phyloP scores from a whole-genome alignment of 2,329 filamentous ascomycete species.

The Colletotrichum paranaense region DNA sequence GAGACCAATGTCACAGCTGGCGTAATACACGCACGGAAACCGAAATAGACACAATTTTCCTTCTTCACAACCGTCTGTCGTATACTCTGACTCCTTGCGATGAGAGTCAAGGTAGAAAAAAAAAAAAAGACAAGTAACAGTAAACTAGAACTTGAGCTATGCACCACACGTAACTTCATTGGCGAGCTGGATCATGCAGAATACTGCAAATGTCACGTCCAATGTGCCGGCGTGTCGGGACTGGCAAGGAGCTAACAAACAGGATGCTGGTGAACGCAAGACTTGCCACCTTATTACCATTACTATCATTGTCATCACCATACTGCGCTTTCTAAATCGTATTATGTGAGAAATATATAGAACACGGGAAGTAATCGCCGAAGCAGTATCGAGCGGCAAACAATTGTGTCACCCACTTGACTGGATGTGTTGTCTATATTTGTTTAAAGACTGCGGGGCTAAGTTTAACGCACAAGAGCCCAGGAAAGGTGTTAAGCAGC shows the following conservation, averaged over 20 bases:
- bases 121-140: background rate
- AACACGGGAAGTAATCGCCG: too few species aligned
- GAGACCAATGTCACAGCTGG: background rate
- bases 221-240: background rate
- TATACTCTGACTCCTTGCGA: background rate
- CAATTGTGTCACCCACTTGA: too few species aligned
- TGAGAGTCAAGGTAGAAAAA: background rate
- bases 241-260: too few species aligned
- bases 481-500: too few species aligned
- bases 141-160: background rate
- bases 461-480: too few species aligned
- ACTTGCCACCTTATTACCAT: too few species aligned
- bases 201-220: background rate
- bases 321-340: too few species aligned
- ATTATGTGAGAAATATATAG: too few species aligned
- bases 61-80: background rate
- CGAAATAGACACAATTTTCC: background rate
- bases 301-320: too few species aligned
- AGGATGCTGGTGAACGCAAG: too few species aligned
- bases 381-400: too few species aligned
- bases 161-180: background rate
- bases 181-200: background rate
- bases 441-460: too few species aligned
- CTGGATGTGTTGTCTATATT: background rate
- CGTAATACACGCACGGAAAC: background rate